phyloP scores from a whole-genome alignment of 202 grass and related monocot genomes.

The Miscanthus sacchariflorus region DNA sequence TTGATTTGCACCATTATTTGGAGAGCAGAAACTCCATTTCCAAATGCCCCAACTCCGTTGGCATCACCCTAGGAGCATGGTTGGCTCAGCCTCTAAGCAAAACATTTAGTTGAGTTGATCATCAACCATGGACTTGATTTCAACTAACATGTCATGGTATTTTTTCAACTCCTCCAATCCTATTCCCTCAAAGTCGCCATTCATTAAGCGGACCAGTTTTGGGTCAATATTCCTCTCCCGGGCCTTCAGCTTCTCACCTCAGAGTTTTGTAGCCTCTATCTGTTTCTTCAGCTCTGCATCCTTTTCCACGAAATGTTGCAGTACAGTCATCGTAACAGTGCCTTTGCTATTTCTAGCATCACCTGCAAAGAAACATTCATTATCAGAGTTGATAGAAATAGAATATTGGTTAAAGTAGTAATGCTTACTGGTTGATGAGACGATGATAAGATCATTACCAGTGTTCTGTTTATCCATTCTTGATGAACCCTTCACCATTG shows the following conservation, averaged over 20 bases:
- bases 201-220: neutral
- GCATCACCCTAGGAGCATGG: slow-evolving; percentile 9
- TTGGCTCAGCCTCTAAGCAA: neutral
- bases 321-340: neutral
- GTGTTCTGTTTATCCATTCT: slow-evolving; percentile 17
- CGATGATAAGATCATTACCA: neutral
- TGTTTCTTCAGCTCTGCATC: neutral
- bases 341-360: slow-evolving; percentile 24
- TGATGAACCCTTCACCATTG: neutral
- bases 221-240: neutral
- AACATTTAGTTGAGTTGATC: neutral
- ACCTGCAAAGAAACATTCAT: neutral
- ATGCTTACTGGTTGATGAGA: neutral
- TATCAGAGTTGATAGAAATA: slow-evolving; percentile 6
- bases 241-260: neutral
- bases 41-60: neutral
- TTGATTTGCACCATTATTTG: slow-evolving; percentile 19
- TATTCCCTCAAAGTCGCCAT: neutral
- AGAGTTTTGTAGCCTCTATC: neutral
- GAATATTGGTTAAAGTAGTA: slow-evolving; percentile 22
- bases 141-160: neutral
- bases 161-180: neutral
- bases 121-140: neutral
- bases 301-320: neutral
- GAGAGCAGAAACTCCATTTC: neutral